Conservation (phyloP, 148 eudicot species). For the Silene latifolia region DNA sequence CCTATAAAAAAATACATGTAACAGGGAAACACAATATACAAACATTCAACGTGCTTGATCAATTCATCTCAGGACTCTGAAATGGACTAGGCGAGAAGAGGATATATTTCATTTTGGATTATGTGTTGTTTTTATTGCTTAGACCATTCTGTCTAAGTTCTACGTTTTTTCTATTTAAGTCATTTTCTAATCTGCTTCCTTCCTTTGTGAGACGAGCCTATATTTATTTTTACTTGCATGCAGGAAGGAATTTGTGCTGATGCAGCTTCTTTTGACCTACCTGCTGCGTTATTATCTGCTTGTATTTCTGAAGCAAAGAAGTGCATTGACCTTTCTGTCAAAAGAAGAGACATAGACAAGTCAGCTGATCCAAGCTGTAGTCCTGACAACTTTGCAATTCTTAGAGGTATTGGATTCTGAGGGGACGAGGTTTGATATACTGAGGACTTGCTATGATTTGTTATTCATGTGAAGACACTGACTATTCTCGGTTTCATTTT, state of each 20-base stretch:
- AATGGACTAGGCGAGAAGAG: background rate
- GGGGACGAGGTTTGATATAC: slow-evolving; percentile 11
- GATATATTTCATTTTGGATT: background rate
- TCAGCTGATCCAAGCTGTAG: slow-evolving; percentile 66
- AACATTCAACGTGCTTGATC: background rate
- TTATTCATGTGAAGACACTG: background rate
- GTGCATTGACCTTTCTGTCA: slow-evolving; percentile 71
- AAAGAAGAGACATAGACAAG: slow-evolving; percentile 58
- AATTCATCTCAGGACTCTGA: background rate
- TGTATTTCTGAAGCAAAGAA: slow-evolving; percentile 89
- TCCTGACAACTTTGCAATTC: slow-evolving; percentile 94
- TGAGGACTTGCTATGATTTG: slow-evolving; percentile 9
- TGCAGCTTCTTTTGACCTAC: slow-evolving; percentile 94
- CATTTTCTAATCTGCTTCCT: background rate
- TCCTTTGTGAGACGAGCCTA: slow-evolving; percentile 7
- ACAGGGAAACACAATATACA: background rate
- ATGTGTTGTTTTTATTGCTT: slow-evolving; percentile 1
- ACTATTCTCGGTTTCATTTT: background rate
- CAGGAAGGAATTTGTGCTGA: slow-evolving; percentile 96
- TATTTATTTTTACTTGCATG: slow-evolving; percentile 15
- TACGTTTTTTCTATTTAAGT: background rate
- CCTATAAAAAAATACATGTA: background rate
- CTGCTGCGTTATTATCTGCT: slow-evolving; percentile 67
- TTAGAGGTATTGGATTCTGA: slow-evolving; percentile 56
- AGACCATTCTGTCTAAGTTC: background rate